Percentiles rank a stretch among this genome's conserved stretches.
phyloP scores from a whole-genome alignment of 495 filamentous ascomycete species.

The Bryoglossum gracile region DNA sequence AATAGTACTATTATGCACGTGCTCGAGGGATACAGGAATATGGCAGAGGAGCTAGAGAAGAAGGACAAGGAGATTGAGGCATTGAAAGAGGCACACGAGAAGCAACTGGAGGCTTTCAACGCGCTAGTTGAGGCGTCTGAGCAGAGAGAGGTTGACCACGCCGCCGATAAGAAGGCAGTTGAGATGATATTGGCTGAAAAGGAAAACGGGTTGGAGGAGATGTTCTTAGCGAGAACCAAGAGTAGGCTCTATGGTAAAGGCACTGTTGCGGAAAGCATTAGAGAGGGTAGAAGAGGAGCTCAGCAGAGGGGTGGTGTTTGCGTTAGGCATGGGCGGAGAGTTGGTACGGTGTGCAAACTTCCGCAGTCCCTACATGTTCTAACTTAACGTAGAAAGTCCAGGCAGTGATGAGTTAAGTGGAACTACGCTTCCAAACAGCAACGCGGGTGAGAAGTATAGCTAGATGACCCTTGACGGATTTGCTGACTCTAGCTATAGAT shows the following conservation, averaged over 20 bases:
- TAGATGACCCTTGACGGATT: no score
- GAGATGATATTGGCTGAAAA: constrained; percentile 39
- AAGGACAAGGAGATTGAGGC: constrained; percentile 12
- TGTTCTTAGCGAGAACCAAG: constrained; percentile 36
- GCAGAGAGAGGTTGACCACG: constrained; percentile 29
- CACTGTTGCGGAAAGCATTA: constrained; percentile 2
- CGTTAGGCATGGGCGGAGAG: no score
- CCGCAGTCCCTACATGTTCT: no score
- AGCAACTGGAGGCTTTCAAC: constrained; percentile 19
- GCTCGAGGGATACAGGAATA: constrained; percentile 22
- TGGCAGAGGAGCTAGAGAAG: constrained; percentile 8
- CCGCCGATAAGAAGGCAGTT: constrained; percentile 40
- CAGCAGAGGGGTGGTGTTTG: no score
- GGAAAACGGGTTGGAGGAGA: constrained; percentile 39
- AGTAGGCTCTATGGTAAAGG: constrained; percentile 26
- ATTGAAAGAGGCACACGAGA: constrained; percentile 15
- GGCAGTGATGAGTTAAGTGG: no score
- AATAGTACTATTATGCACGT: constrained; percentile 21
- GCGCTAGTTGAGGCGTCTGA: constrained; percentile 13
- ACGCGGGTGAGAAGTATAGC: no score
- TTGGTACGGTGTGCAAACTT: no score
- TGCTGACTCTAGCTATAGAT: no score
- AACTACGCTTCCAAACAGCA: no score
- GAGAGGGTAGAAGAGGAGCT: no score
- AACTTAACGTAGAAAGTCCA: no score